Evolutionary conservation across 176 grass and related monocot species (phyloP), one percentile per base, ranked within the genome.

Genomic region (Rhynchospora breviuscula): DNA sequence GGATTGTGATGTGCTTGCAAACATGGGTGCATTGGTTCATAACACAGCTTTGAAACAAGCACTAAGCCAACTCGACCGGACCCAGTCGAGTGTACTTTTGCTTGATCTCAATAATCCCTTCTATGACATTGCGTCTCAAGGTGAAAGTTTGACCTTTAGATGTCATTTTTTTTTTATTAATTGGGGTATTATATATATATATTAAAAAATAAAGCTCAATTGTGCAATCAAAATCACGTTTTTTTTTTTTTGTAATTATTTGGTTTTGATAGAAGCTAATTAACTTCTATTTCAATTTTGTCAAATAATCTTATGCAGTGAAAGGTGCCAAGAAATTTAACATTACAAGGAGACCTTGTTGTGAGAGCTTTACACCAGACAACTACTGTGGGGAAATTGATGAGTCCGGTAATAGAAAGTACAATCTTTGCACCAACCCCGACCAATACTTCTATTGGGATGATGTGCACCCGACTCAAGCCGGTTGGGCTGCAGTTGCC

Each of bases 361-460:
- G 95, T 62, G 86, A 90, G 86, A 85, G 84, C 73, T 86, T 88
- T 17, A 48, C 7, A 61, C 33, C 84, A 4, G 88, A 83, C 54
- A 88, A 83, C 3, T 79, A 90, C 67, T 98, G 92, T 83, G 95
- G 95, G 10, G 59, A 98, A 78, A n/a, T 87, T 59, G 92, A 98
- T 70, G 90, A 85, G 8, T 82, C 59, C 54, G 92, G 92, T 49
- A 89, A 81, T 15, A 63, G 43, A 35, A 63, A 63, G 83, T 94
- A 94, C 87, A 15, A 49, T 23, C 56, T 98, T 13, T 94, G 92
- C 53, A 31, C 13, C 13, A 85, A 92, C 26, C 84, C 88, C 0
- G 61, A 57, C 11, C 69, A 89, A 2, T 80, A 92, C 19, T 91
- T 98, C 81, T 98, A 93, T 83, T 98, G 92, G 95, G 95, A 98